Base-by-base conservation (phyloP, 2,329 filamentous ascomycete genomes). In the Calonectria hawksworthii region DNA sequence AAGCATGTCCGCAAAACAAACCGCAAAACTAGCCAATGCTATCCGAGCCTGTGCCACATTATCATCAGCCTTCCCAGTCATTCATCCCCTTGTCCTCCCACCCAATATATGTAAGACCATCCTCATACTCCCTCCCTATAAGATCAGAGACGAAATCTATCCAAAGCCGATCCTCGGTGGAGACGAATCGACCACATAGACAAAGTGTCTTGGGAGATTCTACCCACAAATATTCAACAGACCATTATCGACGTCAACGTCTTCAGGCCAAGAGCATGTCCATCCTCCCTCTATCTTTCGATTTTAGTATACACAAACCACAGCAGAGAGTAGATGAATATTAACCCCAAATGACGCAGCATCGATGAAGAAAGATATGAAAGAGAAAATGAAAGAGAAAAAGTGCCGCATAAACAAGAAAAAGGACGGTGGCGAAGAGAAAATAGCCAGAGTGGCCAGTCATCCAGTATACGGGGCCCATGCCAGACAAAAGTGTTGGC, bases 301-400 rank as follows among this genome's bases (percentile, higher is more conserved):
- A 41, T 72, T 72, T 68, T 72, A 51, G 47, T 69, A 66, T 72
- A 69, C 64, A 75, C 26, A 64, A 70, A 54, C 26, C 44, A 67
- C 44, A 71, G 18, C 28, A 38, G 28, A 72, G 54, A 64, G 16
- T 44, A 66, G 23, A 63, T 51, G 28, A 56, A 70, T 44, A 66
- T 67, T 47, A 70, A 63, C 28, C 64, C 66, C n/a, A 65, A 56
- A 38, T 11, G 52, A 38, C 28, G 67, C 54, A 32, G 41, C 23
- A 63, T 64, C 34, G 30, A 23, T 23, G 16, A 68, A 59, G 38
- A 23, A 50, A 51, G 11, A 28, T 38, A 21, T 38, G n/a, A n/a
- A 16, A 16, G 21, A 68, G 21, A 51, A 8, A 41, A 26, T 3
- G 28, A 32, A 26, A 13, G 26, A 13, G 44, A 34, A 50, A 66